Evolutionary conservation across 805 yeast genomes (phyloP).

Genomic region (Candida hungchunana): DNA sequence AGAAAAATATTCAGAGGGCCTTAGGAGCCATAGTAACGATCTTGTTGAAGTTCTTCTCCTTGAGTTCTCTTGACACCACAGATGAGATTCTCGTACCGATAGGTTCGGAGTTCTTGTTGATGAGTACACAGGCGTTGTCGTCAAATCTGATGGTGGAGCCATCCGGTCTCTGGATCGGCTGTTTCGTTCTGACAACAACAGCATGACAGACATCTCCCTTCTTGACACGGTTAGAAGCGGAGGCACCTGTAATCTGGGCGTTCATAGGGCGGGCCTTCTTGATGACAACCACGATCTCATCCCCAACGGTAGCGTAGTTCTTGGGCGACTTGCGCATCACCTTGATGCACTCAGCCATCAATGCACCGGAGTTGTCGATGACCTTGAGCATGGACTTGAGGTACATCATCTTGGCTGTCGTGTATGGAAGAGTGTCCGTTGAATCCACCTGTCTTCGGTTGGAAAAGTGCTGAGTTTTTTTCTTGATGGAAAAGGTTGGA

Average conservation of each 20-base stretch:
- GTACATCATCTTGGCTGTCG: conserved; percentile 61
- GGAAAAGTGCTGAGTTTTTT: background rate
- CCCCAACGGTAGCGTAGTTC: conserved; percentile 83
- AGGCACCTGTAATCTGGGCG: conserved; percentile 66
- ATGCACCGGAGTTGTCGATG: conserved; percentile 94
- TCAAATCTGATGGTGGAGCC: conserved; percentile 86
- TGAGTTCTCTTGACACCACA: conserved; percentile 87
- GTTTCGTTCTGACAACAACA: conserved; percentile 89
- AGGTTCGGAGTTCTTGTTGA: conserved; percentile 91
- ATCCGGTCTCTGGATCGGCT: conserved; percentile 69
- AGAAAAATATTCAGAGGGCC: conserved; percentile 49
- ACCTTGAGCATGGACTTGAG: conserved; percentile 84
- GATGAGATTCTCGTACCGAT: conserved; percentile 89
- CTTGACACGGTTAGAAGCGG: conserved; percentile 76
- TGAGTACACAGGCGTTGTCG: conserved; percentile 94
- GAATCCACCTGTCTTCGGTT: no score
- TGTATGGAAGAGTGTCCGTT: background rate
- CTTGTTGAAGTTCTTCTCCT: conserved; percentile 78
- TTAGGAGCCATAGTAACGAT: conserved; percentile 90
- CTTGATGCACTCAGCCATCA: conserved; percentile 91
- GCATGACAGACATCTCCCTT: conserved; percentile 96
- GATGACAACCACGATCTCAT: conserved; percentile 89
- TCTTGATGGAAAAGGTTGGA: no score
- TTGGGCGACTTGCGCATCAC: conserved; percentile 85
- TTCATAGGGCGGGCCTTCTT: conserved; percentile 82